Evolutionary conservation across 2,329 filamentous ascomycete genomes (phyloP).

Genomic region (Ophiostoma pallidulum): DNA sequence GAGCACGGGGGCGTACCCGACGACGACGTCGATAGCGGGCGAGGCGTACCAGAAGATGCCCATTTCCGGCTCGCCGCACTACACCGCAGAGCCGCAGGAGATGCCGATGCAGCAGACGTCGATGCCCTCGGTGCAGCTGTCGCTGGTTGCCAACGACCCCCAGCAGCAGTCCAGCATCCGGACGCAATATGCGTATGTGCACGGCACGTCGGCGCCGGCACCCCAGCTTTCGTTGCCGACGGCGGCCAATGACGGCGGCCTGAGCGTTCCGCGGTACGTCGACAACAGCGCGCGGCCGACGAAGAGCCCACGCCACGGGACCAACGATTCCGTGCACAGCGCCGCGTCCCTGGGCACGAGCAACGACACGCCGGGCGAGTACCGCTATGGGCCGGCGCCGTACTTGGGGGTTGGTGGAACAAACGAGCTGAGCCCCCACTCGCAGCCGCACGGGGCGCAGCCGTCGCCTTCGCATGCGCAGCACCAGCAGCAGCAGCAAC

Average conservation of each 20-base stretch:
- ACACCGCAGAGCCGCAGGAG: constrained; percentile 43
- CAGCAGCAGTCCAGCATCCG: constrained; percentile 38
- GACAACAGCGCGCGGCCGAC: constrained; percentile 44
- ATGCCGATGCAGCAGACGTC: constrained; percentile 43
- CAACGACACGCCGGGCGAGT: constrained; percentile 43
- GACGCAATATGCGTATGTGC: constrained; percentile 47
- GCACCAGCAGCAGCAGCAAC: neutral
- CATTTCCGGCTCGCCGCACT: constrained; percentile 37
- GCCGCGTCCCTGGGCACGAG: constrained; percentile 35
- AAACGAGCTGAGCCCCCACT: constrained; percentile 28
- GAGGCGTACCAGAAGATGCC: constrained; percentile 47
- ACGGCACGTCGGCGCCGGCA: constrained; percentile 40
- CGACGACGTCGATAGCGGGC: constrained; percentile 38
- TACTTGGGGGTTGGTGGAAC: constrained; percentile 28
- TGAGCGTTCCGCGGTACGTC: constrained; percentile 48
- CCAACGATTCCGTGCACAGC: constrained; percentile 45
- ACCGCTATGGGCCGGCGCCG: constrained; percentile 44
- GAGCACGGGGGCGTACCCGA: constrained; percentile 27
- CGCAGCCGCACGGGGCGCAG: constrained; percentile 20
- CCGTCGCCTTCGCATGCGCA: constrained; percentile 4
- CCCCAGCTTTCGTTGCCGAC: constrained; percentile 39
- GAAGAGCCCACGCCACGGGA: constrained; percentile 47
- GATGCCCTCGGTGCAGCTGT: constrained; percentile 45
- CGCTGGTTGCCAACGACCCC: constrained; percentile 39
- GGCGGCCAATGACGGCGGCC: constrained; percentile 29